Conservation (phyloP, 2,329 filamentous ascomycete genomes). For the Colletotrichum lupini region DNA sequence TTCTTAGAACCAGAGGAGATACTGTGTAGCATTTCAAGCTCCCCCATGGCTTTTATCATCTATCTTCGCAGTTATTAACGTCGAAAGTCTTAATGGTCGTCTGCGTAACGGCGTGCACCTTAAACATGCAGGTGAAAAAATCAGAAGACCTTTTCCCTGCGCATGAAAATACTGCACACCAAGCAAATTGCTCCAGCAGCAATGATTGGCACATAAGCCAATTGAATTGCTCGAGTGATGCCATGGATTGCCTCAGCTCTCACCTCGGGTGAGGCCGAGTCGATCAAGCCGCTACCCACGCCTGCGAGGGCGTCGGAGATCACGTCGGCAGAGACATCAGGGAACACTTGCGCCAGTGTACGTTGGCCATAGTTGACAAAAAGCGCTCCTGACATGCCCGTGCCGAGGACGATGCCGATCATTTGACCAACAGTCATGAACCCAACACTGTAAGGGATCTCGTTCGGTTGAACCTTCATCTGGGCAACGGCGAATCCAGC, state of each 20-base stretch:
- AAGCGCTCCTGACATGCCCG: slow-evolving; percentile 31
- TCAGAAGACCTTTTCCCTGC: slow-evolving; percentile 7
- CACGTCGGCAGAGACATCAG: not conserved
- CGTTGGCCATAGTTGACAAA: slow-evolving; percentile 24
- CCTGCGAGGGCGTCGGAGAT: not conserved
- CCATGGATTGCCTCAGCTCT: not conserved
- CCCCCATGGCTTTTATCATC: no score
- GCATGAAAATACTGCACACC: not conserved
- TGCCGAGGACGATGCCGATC: slow-evolving; percentile 24
- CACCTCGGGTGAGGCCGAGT: not conserved
- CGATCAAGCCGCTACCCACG: not conserved
- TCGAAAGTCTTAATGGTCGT: not conserved
- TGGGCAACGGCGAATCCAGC: slow-evolving; percentile 47
- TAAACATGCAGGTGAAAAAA: not conserved
- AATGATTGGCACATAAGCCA: not conserved
- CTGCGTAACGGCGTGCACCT: not conserved
- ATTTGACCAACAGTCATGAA: slow-evolving; percentile 46
- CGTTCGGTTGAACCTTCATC: slow-evolving; percentile 41
- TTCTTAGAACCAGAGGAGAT: no score
- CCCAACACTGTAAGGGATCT: slow-evolving; percentile 45
- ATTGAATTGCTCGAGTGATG: not conserved
- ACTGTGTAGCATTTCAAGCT: no score
- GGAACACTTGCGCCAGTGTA: not conserved
- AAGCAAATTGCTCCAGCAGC: not conserved
- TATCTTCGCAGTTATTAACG: not conserved